Conservation (phyloP, 345 rosid genomes). For the Eucalyptus brandiana region DNA sequence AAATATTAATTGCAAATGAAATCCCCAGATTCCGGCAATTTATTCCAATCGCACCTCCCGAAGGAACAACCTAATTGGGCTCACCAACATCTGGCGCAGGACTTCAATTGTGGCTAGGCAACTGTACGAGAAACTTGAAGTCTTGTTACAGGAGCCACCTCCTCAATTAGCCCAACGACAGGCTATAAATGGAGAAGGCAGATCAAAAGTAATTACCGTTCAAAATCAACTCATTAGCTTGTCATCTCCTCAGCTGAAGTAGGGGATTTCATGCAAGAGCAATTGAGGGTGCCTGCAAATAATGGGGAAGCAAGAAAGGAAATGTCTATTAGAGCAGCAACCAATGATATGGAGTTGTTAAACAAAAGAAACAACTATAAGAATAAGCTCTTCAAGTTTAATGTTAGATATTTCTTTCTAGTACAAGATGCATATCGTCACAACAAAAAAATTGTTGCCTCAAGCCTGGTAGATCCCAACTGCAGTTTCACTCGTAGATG, state of each 20-base stretch:
- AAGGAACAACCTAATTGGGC: neutral
- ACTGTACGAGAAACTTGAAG: constrained; percentile 16
- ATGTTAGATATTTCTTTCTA: neutral
- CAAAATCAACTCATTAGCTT: constrained; percentile 17
- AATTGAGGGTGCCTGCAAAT: constrained; percentile 35
- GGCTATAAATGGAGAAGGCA: constrained; percentile 9
- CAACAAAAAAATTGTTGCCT: neutral
- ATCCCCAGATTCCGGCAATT: constrained; percentile 51
- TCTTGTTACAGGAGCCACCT: constrained; percentile 55
- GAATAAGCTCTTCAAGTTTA: neutral
- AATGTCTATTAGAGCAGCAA: neutral
- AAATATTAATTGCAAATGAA: constrained; percentile 9
- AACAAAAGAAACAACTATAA: neutral
- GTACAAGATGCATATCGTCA: neutral
- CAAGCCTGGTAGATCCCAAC: neutral
- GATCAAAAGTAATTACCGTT: constrained; percentile 28
- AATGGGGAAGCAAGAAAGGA: neutral
- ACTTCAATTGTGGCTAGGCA: constrained; percentile 44
- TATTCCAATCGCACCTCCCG: constrained; percentile 67
- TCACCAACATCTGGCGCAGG: neutral
- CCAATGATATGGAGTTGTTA: neutral
- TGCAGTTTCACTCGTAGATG: neutral
- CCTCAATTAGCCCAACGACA: constrained; percentile 66
- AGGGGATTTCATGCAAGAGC: constrained; percentile 24
- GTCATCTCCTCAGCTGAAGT: constrained; percentile 28